Conservation (phyloP, 176 grass and related monocot genomes). For the Carex pumila region DNA sequence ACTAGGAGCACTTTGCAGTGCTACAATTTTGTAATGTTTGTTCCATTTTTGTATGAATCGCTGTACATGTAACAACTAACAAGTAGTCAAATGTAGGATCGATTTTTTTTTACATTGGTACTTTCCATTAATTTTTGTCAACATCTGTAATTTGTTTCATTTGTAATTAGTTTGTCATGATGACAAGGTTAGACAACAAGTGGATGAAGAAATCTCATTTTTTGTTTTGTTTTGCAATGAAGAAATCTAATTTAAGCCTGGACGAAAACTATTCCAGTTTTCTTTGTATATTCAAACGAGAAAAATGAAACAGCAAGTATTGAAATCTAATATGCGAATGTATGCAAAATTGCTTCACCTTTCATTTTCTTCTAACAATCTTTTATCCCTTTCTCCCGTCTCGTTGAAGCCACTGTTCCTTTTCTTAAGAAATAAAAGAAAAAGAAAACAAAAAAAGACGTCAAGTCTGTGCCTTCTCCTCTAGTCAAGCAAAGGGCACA, state of each 20-base stretch:
- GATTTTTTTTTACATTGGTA: not conserved
- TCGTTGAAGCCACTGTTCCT: not conserved
- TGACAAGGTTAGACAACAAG: not conserved
- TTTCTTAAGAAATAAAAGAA: not conserved
- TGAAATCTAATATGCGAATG: not conserved
- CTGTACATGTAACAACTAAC: constrained; percentile 13
- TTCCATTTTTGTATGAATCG: not conserved
- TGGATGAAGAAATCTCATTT: not conserved
- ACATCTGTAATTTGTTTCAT: not conserved
- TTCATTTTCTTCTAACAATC: not conserved
- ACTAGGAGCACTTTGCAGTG: constrained; percentile 1
- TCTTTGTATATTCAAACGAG: not conserved
- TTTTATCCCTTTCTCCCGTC: not conserved
- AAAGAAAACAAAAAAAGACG: constrained; percentile 7
- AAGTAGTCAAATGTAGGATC: not conserved
- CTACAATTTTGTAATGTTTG: constrained; percentile 17
- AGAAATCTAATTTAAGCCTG: not conserved
- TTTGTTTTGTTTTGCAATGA: not conserved
- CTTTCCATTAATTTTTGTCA: not conserved
- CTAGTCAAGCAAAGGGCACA: constrained; percentile 58
- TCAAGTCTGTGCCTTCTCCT: constrained; percentile 46
- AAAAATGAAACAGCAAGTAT: not conserved
- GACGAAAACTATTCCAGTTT: not conserved
- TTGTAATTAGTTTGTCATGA: not conserved
- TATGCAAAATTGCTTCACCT: not conserved